Base-by-base conservation (phyloP, 768 basidiomycete genomes). In the Glaciozyma antarctica region DNA sequence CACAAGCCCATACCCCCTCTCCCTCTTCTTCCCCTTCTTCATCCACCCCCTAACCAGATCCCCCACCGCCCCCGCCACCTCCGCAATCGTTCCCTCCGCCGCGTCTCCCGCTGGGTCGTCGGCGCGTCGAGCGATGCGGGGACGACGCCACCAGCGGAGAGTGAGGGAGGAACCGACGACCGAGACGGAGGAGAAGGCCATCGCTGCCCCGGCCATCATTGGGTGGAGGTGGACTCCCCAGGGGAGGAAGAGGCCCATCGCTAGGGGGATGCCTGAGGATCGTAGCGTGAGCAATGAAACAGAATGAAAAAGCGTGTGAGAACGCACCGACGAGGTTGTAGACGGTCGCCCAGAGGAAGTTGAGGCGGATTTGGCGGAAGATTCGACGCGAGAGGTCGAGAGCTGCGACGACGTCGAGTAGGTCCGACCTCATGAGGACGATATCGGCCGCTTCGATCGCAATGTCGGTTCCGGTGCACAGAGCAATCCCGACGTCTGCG, bases 371-470 rank as follows among this genome's bases (percentile, higher is more conserved):
- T 63, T 90, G 88, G 26, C 81, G 76, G 78, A 97, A 95, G 74
- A 99, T 98, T 49, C 82, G 79, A 60, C 84, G 84, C 3, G 93
- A 90, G 49, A 99, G 86, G 75, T 95, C 83, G 24, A 99, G 84
- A 10, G 94, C 91, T 4, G 95, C 94, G 65, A 98, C 94, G 62
- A 99, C 95, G 75, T 99, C 95, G 58, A 98, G 82, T 5, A 98
- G 83, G 75, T 99, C 93, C 1, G 90, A 90, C 60, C 90, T 88
- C 89, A 98, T 97, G 65, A 99, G 85, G 22, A 99, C 93, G 63
- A 98, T 86, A 77, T 98, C 95, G 19, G 95, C 95, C 0, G 95
- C 95, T 79, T 98, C 95, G 59, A 99, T 87, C 15, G 95, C 95
- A 52, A 99, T 90, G 8, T 91, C 94, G 22, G 95, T 93, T 41